Percentiles rank a stretch among this genome's conserved stretches.
These are phyloP conservation scores for Diplodia intermedia DNA, from an alignment of 2,329 filamentous ascomycete species.

Conservation along the genomic window DNA sequence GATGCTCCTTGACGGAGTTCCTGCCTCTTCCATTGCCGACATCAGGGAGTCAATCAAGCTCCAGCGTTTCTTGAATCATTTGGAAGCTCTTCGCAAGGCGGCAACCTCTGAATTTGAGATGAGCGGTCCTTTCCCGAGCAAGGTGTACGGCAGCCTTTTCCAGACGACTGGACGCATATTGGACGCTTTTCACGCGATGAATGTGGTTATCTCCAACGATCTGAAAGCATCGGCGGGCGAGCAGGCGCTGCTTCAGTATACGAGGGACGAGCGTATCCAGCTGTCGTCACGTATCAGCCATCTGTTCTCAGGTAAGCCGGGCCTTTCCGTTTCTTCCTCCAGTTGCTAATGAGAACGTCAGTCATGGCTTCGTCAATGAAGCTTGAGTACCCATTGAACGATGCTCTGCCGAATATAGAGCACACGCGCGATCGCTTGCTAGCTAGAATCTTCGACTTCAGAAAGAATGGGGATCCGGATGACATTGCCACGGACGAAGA, in stretches of 20 bases:
- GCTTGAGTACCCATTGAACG: constrained; percentile 90
- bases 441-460: constrained; percentile 85
- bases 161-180: constrained; percentile 82
- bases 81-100: constrained; percentile 75
- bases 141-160: constrained; percentile 75
- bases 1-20: constrained; percentile 60
- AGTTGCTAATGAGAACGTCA: constrained; percentile 28
- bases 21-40: constrained; percentile 72
- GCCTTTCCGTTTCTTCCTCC: background rate
- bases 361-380: constrained; percentile 94
- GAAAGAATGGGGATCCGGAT: constrained; percentile 67
- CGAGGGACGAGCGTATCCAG: constrained; percentile 76
- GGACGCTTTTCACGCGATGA: constrained; percentile 96
- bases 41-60: constrained; percentile 87
- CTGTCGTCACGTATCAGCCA: constrained; percentile 91
- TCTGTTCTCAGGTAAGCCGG: constrained; percentile 66
- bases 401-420: constrained; percentile 83
- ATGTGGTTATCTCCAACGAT: constrained; percentile 85
- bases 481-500: constrained; percentile 72
- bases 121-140: constrained; percentile 81
- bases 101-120: constrained; percentile 89
- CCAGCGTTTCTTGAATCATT: constrained; percentile 75
- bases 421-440: constrained; percentile 82
- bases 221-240: constrained; percentile 78
- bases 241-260: constrained; percentile 79